phyloP scores from a whole-genome alignment of 108 stramenopile species.

The Skeletonema costatum region DNA sequence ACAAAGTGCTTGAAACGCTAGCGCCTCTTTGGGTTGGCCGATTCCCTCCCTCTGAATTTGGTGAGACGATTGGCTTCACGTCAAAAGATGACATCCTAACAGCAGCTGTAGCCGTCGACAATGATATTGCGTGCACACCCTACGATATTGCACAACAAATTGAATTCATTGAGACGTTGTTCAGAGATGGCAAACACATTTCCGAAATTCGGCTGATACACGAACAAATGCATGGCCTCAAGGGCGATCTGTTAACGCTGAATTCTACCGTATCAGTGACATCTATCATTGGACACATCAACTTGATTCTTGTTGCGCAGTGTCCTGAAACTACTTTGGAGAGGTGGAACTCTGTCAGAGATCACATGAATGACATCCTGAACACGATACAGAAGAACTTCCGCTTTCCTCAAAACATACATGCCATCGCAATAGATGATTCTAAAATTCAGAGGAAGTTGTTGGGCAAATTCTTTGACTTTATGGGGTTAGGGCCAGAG shows the following conservation, averaged over 20 bases:
- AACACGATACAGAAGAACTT: conserved; percentile 1
- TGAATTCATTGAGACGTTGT: conserved; percentile 12
- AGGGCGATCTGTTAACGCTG: conserved; percentile 21
- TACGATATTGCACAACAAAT: conserved; percentile 7
- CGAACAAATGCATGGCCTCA: conserved; percentile 20
- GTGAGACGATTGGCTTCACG: conserved; percentile 2
- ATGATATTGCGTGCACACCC: conserved; percentile 3
- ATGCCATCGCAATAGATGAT: conserved; percentile 47
- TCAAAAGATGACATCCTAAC: background rate
- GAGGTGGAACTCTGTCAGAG: conserved; percentile 9
- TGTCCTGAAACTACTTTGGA: background rate
- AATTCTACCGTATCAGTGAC: conserved; percentile 7
- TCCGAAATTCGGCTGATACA: conserved; percentile 2
- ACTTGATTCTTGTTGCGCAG: conserved; percentile 10
- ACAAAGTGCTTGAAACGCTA: conserved; percentile 33
- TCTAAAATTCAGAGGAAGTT: conserved; percentile 40
- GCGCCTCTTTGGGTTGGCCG: conserved; percentile 34
- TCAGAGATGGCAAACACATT: background rate
- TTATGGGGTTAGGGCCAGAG: conserved; percentile 21
- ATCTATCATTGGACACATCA: conserved; percentile 13
- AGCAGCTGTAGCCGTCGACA: background rate
- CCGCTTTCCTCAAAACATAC: conserved; percentile 10
- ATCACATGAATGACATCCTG: conserved; percentile 2
- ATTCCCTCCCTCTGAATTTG: conserved; percentile 15
- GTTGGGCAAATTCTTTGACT: conserved; percentile 24